A percentile compares a stretch with the other conserved stretches of the same genome.
These are phyloP conservation scores for Sugiyamaella sp. DNA, from an alignment of 1,139 yeast genomes.

Conservation along the genomic window DNA sequence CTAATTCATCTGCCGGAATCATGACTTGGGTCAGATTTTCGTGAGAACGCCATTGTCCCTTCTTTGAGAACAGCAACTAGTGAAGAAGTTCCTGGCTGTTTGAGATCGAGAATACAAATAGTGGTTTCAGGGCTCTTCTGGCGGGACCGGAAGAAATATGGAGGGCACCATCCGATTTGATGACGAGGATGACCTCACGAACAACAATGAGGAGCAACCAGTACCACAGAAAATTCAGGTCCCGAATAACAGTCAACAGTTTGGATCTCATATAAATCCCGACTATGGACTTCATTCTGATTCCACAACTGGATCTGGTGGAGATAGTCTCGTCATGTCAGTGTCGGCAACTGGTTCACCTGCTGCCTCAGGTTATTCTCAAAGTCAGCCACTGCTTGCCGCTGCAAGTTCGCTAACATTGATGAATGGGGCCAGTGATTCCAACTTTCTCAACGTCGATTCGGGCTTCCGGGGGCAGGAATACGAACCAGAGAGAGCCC, in stretches of 20 bases:
- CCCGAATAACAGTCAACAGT: background rate
- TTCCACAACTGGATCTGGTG: background rate
- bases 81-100: too few relatives aligned
- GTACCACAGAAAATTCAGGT: too few relatives aligned
- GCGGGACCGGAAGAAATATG: too few relatives aligned
- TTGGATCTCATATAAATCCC: background rate
- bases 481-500: background rate
- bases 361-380: background rate
- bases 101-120: too few relatives aligned
- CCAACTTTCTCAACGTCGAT: background rate
- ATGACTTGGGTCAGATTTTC: too few relatives aligned
- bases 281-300: background rate
- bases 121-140: too few relatives aligned
- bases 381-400: background rate
- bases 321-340: background rate
- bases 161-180: too few relatives aligned
- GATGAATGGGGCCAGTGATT: background rate
- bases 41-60: too few relatives aligned
- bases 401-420: background rate
- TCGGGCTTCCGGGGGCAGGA: background rate
- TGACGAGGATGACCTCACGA: too few relatives aligned
- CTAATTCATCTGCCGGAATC: too few relatives aligned
- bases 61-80: too few relatives aligned
- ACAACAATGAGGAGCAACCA: too few relatives aligned
- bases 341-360: background rate